Conservation (phyloP, 495 filamentous ascomycete genomes). For the Lasiosphaeria ovina region DNA sequence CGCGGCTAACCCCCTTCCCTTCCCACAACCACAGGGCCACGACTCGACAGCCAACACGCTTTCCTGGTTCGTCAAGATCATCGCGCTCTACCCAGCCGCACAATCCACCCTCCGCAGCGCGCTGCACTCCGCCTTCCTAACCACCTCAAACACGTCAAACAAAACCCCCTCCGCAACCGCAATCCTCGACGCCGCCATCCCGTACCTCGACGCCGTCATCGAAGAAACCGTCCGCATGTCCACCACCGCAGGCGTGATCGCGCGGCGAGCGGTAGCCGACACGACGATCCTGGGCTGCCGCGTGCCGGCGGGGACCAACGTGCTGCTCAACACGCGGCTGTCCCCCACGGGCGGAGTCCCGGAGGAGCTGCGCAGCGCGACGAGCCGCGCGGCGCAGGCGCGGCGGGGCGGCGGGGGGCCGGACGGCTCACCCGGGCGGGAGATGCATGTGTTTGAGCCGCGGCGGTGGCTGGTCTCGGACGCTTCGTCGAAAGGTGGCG, state of each 20-base stretch:
- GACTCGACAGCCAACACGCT: constrained; percentile 31
- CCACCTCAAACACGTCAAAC: too few relatives aligned
- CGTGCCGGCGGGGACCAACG: constrained; percentile 35
- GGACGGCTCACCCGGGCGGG: constrained; percentile 17
- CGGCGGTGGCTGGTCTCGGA: constrained; percentile 31
- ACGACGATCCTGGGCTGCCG: constrained; percentile 32
- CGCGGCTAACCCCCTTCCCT: too few relatives aligned
- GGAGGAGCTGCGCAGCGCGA: constrained; percentile 19
- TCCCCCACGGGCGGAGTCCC: constrained; percentile 6
- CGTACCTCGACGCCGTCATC: constrained; percentile 37
- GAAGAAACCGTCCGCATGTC: constrained; percentile 37
- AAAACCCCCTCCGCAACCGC: constrained; percentile 17
- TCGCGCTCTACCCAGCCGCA: constrained; percentile 24
- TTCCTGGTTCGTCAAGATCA: constrained; percentile 37
- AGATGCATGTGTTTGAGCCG: constrained; percentile 28
- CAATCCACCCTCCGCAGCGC: constrained; percentile 28
- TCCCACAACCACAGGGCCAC: too few relatives aligned
- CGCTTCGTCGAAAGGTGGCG: constrained; percentile 16
- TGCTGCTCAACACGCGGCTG: constrained; percentile 22
- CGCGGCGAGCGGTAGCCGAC: constrained; percentile 30
- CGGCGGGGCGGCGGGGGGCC: constrained; percentile 17
- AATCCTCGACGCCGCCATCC: constrained; percentile 29
- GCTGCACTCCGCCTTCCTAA: constrained; percentile 18
- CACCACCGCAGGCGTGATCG: constrained; percentile 17
- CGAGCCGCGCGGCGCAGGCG: constrained; percentile 20